phyloP scores from a whole-genome alignment of 805 yeast genomes.

The Cyberlindnera japonica region DNA sequence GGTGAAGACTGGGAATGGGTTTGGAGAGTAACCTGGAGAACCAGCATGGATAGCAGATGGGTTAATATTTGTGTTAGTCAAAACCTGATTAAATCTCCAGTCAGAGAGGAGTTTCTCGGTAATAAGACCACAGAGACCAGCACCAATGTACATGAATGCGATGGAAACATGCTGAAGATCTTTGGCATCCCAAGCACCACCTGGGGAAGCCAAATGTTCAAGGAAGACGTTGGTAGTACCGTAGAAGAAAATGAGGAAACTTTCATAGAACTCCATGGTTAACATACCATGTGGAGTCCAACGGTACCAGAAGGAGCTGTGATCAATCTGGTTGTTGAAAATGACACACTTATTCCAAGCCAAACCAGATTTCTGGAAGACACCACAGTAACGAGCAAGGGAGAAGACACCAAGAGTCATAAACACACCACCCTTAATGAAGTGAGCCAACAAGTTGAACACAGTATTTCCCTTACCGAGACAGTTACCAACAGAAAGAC shows the following conservation, averaged over 20 bases:
- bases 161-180: slow-evolving; percentile 88
- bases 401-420: slow-evolving; percentile 70
- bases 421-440: slow-evolving; percentile 94
- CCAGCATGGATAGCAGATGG: slow-evolving; percentile 33
- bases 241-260: slow-evolving; percentile 75
- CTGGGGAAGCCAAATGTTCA: slow-evolving; percentile 79
- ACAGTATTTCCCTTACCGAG: slow-evolving; percentile 66
- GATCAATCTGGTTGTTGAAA: slow-evolving; percentile 26
- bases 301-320: slow-evolving; percentile 27
- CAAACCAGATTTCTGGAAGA: slow-evolving; percentile 71
- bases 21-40: slow-evolving; percentile 80
- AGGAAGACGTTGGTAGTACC: slow-evolving; percentile 87
- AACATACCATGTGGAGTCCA: slow-evolving; percentile 42
- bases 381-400: slow-evolving; percentile 86
- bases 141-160: slow-evolving; percentile 88
- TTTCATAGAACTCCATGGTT: slow-evolving; percentile 85
- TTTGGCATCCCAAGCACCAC: slow-evolving; percentile 84
- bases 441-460: slow-evolving; percentile 87
- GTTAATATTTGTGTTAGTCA: slow-evolving; percentile 28
- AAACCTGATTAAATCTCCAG: slow-evolving; percentile 53
- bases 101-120: slow-evolving; percentile 61
- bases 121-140: slow-evolving; percentile 87
- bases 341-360: slow-evolving; percentile 73
- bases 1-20: slow-evolving; percentile 91
- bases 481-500: slow-evolving; percentile 59